Evolutionary conservation across 31 red algal species (phyloP).

Genomic region (Porphyra umbilicalis): DNA sequence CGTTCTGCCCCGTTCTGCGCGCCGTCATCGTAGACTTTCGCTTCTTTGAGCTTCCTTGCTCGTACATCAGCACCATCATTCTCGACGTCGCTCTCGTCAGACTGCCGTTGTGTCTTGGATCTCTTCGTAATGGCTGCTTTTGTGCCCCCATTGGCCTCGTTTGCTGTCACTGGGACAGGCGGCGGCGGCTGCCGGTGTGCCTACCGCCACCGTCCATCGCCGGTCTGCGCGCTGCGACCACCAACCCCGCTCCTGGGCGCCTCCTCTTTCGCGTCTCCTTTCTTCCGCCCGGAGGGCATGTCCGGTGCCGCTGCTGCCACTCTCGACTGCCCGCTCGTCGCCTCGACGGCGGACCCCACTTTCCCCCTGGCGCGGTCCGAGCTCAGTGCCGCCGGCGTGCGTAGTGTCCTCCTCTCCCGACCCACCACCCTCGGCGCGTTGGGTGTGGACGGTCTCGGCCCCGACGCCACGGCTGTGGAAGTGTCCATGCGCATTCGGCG

Average conservation of each 20-base stretch:
- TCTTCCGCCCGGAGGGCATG: too few species aligned
- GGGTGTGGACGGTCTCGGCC: not conserved
- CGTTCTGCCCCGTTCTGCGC: too few species aligned
- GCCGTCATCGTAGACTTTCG: too few species aligned
- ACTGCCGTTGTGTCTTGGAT: too few species aligned
- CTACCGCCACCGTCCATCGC: too few species aligned
- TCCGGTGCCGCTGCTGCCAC: not conserved
- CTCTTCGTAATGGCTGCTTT: too few species aligned
- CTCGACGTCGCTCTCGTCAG: too few species aligned
- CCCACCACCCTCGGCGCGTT: not conserved
- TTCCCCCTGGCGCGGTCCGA: not conserved
- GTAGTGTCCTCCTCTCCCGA: not conserved
- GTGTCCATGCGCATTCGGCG: not conserved
- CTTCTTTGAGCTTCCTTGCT: too few species aligned
- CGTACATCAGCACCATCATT: too few species aligned
- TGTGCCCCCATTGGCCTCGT: too few species aligned
- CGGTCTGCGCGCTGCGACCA: not conserved
- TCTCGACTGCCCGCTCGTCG: not conserved
- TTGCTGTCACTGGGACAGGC: too few species aligned
- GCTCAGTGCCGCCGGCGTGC: not conserved
- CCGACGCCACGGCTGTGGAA: not conserved
- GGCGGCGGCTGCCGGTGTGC: too few species aligned
- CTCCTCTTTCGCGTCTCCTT: not conserved
- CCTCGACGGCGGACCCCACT: not conserved
- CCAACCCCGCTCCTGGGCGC: not conserved